Percentiles rank a stretch among this genome's conserved stretches.
Conservation (phyloP, 2,329 filamentous ascomycete species). For the Colletotrichum tofieldiae region DNA sequence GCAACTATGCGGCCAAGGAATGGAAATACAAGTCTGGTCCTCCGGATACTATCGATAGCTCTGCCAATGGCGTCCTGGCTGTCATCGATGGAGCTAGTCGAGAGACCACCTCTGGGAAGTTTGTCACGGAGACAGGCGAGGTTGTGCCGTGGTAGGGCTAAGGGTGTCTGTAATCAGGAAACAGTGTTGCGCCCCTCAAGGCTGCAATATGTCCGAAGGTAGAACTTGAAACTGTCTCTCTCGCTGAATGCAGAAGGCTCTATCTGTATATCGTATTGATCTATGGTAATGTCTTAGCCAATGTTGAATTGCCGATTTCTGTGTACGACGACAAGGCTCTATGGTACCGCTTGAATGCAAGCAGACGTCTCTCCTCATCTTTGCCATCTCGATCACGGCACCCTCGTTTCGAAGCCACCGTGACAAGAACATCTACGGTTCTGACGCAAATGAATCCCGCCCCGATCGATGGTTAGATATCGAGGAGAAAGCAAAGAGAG, state of each 20-base stretch:
- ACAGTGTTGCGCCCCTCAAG: no score
- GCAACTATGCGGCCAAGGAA: conserved; percentile 50
- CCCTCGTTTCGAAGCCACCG: conserved; percentile 53
- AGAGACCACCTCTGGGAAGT: conserved; percentile 53
- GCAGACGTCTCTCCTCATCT: no score
- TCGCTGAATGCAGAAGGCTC: not conserved
- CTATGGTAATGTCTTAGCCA: not conserved
- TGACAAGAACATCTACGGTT: no score
- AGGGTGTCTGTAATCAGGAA: no score
- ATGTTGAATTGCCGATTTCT: not conserved
- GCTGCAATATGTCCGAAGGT: not conserved
- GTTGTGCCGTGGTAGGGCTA: conserved; percentile 48
- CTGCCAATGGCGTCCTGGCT: conserved; percentile 51
- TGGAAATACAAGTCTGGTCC: conserved; percentile 50
- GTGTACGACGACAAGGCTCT: conserved; percentile 48
- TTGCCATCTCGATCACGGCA: conserved; percentile 53
- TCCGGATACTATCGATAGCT: conserved; percentile 51
- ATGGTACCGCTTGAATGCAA: no score
- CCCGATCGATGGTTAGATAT: conserved; percentile 62
- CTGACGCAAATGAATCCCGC: conserved; percentile 55
- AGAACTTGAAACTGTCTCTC: not conserved
- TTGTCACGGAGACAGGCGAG: conserved; percentile 51
- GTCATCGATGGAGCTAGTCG: conserved; percentile 55
- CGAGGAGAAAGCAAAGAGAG: conserved; percentile 54
- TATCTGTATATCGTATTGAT: not conserved